Evolutionary conservation across 495 filamentous ascomycete species (phyloP), one percentile per base, ranked within the genome.

Genomic region (Wilcoxina mikolae): DNA sequence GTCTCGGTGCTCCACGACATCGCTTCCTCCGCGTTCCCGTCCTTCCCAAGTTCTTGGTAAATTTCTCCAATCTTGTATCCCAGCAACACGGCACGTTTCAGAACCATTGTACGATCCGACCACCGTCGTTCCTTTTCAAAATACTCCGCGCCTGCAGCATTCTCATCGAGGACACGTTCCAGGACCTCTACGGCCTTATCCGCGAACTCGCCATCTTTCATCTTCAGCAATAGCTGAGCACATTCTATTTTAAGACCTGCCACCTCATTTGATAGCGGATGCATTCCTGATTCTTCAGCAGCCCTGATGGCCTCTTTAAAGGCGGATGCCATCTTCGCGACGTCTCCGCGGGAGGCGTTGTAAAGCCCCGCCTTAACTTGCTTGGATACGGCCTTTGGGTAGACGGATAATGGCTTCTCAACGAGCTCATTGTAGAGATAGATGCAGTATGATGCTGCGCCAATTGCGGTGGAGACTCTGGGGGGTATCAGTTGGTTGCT

Each of bases 191-290:
- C 77, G 0, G 87, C 79, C 54, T 78, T 78, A 41, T 75, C 71
- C 25, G 24, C 29, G 28, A 25, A 54, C 39, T 43, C 35, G n/a
- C 51, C 51, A 20, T 54, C 23, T 53, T 76, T 77, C 54, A 80
- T 69, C 66, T 83, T 81, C 71, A 95, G 85, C 58, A 93, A 71
- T 72, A 93, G 78, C 12, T 72, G 73, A 2, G 85, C 81, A 3
- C 94, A 67, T 68, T 86, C 80, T 27, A 95, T 77, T 70, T 85
- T 91, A 18, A 99, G 77, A 0, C 91, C 91, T 45, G 95, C 71
- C 12, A 95, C 78, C 61, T 95, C 91, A 55, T 94, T 84, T 2
- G 82, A 85, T 60, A 86, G 91, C 2, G 84, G 84, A 66, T 95
- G 85, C 71, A 99, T 79, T 0, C 78, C 77, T 39, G 82, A 58